Base-by-base conservation (phyloP, 1,284 basidiomycete genomes). In the Phylloboletellus chloephorus region DNA sequence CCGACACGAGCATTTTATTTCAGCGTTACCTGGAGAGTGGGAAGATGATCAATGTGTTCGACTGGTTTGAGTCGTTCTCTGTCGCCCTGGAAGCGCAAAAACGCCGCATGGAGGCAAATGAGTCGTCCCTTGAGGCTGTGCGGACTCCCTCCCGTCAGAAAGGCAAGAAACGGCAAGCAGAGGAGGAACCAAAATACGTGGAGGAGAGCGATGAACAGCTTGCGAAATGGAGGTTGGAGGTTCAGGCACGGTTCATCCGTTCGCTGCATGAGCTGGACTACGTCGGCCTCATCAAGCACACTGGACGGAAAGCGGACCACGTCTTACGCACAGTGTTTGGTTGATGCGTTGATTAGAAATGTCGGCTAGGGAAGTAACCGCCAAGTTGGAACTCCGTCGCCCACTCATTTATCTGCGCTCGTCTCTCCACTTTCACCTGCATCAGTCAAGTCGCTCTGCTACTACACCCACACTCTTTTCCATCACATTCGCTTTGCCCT, bases 251-350 rank as follows among this genome's bases (percentile, higher is more conserved):
- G 17, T 89, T 89, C 58, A 73, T 88, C 41, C 72, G 82, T 13
- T 76, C 82, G 7, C 56, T 88, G 55, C 87, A 89, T 47, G 85
- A 88, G 52, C 70, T 89, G 16, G 86, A 89, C 53, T 80, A 78
- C 51, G 58, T 88, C 40, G 87, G 87, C 7, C 76, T 89, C 52
- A 63, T 89, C 52, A 85, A 84, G 57, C 83, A 85, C 50, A 88
- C 83, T 1, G 76, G 79, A 26, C 67, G 85, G 45, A 88, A 85
- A 58, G 72, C 72, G 5, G 87, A 88, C 52, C 85, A 87, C 63
- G 75, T 88, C 33, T 54, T 79, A 46, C 70, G 78, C 52, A 82
- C 79, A 0, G 69, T 80, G 9, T 85, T 79, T 49, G 83, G n/a
- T n/a, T n/a, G n/a, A n/a, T n/a, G n/a, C n/a, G n/a, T n/a, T n/a